These are phyloP conservation scores for Penicillium sp. DNA, from an alignment of 2,329 filamentous ascomycete species.

Conservation along the genomic window DNA sequence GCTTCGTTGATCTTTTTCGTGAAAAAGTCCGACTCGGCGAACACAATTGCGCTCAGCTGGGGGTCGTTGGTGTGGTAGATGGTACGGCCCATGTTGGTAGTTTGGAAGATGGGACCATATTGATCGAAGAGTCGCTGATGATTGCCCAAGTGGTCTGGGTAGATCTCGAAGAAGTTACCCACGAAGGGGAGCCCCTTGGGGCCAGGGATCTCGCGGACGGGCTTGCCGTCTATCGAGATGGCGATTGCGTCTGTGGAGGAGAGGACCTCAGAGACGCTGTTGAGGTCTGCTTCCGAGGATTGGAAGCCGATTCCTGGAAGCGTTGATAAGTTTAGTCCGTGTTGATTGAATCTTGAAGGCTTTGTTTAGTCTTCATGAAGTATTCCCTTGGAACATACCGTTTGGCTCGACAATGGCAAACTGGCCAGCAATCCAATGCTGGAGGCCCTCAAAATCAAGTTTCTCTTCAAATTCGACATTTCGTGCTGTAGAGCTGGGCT, in stretches of 20 bases:
- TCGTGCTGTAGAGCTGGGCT: constrained; percentile 23
- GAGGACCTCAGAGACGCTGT: constrained; percentile 14
- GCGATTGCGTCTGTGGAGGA: constrained; percentile 17
- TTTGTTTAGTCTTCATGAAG: not conserved
- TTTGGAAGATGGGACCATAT: constrained; percentile 57
- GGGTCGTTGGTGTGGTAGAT: constrained; percentile 58
- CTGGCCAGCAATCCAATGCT: constrained; percentile 29
- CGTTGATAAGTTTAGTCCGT: not conserved
- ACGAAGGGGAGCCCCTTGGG: constrained; percentile 39
- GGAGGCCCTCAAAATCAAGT: constrained; percentile 22
- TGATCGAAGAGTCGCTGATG: constrained; percentile 57
- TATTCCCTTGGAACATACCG: constrained; percentile 20
- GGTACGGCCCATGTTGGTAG: constrained; percentile 54
- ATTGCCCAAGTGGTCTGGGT: constrained; percentile 61
- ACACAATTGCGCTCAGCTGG: constrained; percentile 48
- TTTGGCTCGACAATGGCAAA: constrained; percentile 36
- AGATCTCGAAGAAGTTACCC: constrained; percentile 59
- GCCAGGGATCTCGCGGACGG: constrained; percentile 29
- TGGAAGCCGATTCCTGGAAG: constrained; percentile 26
- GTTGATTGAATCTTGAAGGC: not conserved
- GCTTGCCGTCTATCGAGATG: constrained; percentile 33
- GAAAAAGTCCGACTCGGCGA: constrained; percentile 56
- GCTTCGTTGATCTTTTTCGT: constrained; percentile 52
- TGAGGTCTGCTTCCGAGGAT: constrained; percentile 12
- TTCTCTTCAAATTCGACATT: constrained; percentile 26